Base-by-base conservation (phyloP, 805 yeast genomes). In the Candida peoriensis region DNA sequence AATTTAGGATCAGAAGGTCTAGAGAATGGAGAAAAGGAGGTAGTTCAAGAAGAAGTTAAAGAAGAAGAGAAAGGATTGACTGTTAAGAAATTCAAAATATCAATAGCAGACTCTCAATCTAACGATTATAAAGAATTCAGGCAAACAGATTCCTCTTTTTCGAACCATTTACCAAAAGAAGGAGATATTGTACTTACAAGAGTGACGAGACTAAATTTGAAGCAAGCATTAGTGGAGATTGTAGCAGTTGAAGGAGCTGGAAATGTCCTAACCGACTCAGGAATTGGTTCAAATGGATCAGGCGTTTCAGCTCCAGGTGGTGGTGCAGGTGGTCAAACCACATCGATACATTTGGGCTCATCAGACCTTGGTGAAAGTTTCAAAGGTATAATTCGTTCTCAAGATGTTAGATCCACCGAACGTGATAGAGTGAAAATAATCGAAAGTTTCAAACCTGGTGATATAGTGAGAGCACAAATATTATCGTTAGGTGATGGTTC, bases 401-500 rank as follows among this genome's bases (percentile, higher is more conserved):
- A 87, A 58, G 98, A 93, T 58, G 78, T 93, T 2, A 70, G 97
- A 41, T 80, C 90, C 15, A 86, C 96, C 0, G 96, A 93, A 46
- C 69, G 96, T 51, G 98, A 93, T 54, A 76, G 76, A 50, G 89
- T 88, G 21, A 81, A 81, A 50, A 70, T 90, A 22, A 71, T 76
- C 38, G 85, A 85, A 14, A 71, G 88, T 53, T 93, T 80, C 61
- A 74, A 74, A 47, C 97, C 97, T 0, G 97, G 97, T 12, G 99
- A 93, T 58, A 75, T 93, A 34, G 84, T 93, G 3, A 70, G 95
- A 42, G 96, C 96, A 0, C 66, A 71, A 45, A 80, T 89, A 8
- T 50, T 78, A 20, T 85, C 96, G 0, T 63, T 93, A 22, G 99
- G 99, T 36, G 98, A 93, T 59, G 97, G 97, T 8, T 70, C 82